phyloP scores from a whole-genome alignment of 768 basidiomycete genomes.

The Pilatotrama ljubarskyi region DNA sequence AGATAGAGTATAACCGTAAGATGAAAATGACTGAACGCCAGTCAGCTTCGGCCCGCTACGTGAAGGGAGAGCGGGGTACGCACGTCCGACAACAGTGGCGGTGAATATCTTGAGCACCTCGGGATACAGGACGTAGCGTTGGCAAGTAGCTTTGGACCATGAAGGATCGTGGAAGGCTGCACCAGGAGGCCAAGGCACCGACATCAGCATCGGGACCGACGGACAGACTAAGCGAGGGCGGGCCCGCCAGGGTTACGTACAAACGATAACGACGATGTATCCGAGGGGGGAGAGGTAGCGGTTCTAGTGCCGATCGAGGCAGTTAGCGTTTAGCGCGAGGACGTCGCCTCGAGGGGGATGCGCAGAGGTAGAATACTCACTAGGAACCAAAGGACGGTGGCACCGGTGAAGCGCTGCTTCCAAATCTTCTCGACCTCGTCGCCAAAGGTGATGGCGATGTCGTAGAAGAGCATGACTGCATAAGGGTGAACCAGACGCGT shows the following conservation, averaged over 20 bases:
- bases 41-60: neutral
- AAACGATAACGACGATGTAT: slow-evolving; percentile 30
- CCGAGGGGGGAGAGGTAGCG: slow-evolving; percentile 29
- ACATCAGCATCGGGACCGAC: neutral
- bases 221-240: neutral
- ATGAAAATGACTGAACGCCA: slow-evolving; percentile 25
- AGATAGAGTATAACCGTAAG: slow-evolving; percentile 29
- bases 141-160: slow-evolving; percentile 22
- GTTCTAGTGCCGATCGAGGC: slow-evolving; percentile 20
- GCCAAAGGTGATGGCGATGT: slow-evolving; percentile 25
- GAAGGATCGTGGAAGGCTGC: slow-evolving; percentile 24
- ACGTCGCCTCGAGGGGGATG: neutral
- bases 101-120: slow-evolving; percentile 29
- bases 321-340: neutral
- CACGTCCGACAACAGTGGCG: slow-evolving; percentile 23
- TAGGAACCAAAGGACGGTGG: slow-evolving; percentile 27
- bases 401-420: slow-evolving; percentile 27
- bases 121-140: slow-evolving; percentile 27
- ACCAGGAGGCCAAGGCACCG: neutral
- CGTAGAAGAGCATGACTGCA: slow-evolving; percentile 25
- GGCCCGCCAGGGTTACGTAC: slow-evolving; percentile 19
- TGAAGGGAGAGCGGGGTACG: neutral
- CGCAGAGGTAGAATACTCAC: slow-evolving; percentile 4
- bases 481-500: neutral
- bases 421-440: slow-evolving; percentile 27